Conservation (phyloP, 164 flowering plant genomes). For the Paratinospora sagittata region DNA sequence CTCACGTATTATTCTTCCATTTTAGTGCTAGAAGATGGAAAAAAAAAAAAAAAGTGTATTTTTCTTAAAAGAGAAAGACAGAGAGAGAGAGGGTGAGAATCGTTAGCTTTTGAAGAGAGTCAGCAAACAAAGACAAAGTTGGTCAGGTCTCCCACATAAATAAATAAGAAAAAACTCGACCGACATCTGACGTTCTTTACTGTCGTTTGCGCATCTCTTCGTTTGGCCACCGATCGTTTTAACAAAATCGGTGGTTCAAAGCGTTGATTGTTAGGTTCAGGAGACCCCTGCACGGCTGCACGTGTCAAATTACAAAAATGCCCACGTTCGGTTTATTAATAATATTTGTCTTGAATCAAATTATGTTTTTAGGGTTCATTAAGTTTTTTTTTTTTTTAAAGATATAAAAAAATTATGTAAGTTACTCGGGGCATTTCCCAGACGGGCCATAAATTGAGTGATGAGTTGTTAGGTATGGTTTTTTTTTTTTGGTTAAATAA, state of each 20-base stretch:
- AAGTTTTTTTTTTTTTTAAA: too few species aligned
- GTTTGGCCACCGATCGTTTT: neutral
- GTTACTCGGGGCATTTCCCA: too few species aligned
- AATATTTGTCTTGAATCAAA: too few species aligned
- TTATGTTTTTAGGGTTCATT: too few species aligned
- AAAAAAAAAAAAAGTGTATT: neutral
- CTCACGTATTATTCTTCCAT: neutral
- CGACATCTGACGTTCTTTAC: neutral
- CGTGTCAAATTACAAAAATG: neutral
- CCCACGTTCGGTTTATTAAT: neutral
- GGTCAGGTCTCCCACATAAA: neutral
- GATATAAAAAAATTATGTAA: too few species aligned
- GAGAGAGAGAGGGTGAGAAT: neutral
- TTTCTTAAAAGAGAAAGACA: too few species aligned
- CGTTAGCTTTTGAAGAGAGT: constrained; percentile 14
- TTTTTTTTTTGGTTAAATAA: too few species aligned
- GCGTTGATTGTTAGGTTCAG: neutral
- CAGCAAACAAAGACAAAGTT: constrained; percentile 28
- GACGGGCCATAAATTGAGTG: too few species aligned
- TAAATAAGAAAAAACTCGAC: neutral
- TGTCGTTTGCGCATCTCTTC: neutral
- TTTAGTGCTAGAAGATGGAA: too few species aligned
- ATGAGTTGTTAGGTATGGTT: too few species aligned
- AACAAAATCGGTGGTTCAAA: neutral
- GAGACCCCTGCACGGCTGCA: neutral